Base-by-base conservation (phyloP, 176 grass and related monocot genomes). In the Carex cristatella region DNA sequence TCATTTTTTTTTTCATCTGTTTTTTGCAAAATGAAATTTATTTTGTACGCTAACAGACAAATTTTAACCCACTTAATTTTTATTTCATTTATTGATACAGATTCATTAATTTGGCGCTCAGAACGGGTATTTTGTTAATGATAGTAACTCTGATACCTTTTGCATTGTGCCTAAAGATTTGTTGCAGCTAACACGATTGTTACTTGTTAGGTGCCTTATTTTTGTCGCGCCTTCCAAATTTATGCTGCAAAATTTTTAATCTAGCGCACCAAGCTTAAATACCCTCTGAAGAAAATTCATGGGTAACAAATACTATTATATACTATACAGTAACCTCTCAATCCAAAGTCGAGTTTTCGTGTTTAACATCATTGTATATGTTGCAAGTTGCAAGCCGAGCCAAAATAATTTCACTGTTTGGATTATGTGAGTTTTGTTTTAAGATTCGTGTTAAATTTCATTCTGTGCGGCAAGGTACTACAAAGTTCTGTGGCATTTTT, bases 151-250 rank as follows among this genome's bases (percentile, higher is more conserved):
- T 27, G 30, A 65, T 56, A 83, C 88, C 88, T 86, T 90, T 90
- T 90, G 88, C 84, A 86, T 83, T 18, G 84, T 83, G 80, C 88
- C 88, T 79, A 90, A 38, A 90, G 0, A 71, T 61, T 69, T 55
- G 59, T 72, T 51, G 58, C 79, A 86, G 79, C 84, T 78, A 63
- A 86, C 84, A 90, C 61, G 88, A 86, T 90, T 86, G 84, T n/a
- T n/a, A n/a, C n/a, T n/a, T n/a, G n/a, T 32, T 64, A 56, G 84
- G 53, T 84, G 84, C 73, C 10, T 76, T 61, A 1, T 62, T 5
- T 61, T 30, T 75, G 8, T 84, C 27, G 84, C 48, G 63, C 58
- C 80, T 48, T 68, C 61, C 88, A 86, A 86, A 90, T 86, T 86
- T 42, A 86, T 70, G 84, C 49, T 53, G 79, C 13, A 7, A 90